phyloP scores from a whole-genome alignment of 1,284 basidiomycete species.

The Heterobasidion parviporum region DNA sequence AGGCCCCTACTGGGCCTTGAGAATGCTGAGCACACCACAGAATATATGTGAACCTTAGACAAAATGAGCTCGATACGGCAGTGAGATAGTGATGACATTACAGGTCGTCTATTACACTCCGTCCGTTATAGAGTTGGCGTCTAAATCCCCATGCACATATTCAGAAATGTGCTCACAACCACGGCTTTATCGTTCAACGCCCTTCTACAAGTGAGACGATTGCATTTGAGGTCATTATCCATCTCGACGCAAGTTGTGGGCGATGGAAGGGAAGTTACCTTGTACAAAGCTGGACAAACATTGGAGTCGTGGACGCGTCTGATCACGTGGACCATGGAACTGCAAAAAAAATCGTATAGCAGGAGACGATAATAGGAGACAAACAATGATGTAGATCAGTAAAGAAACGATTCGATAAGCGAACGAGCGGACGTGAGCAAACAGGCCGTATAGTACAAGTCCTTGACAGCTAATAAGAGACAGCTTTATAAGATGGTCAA shows the following conservation, averaged over 20 bases:
- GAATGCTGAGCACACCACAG: conserved; percentile 43
- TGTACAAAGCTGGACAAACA: neutral
- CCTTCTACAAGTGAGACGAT: conserved; percentile 62
- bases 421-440: too few species aligned
- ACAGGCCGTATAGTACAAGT: neutral
- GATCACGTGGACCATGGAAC: neutral
- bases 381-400: neutral
- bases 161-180: conserved; percentile 44
- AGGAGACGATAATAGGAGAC: neutral
- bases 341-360: neutral
- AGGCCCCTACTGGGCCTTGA: neutral
- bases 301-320: neutral
- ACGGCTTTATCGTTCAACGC: conserved; percentile 68
- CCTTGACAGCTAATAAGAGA: neutral
- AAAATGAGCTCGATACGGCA: neutral
- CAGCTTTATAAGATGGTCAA: neutral
- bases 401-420: too few species aligned
- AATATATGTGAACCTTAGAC: conserved; percentile 71
- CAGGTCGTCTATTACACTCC: conserved; percentile 22
- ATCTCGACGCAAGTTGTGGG: conserved; percentile 27
- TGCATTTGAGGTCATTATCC: conserved; percentile 59
- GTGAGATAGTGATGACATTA: conserved; percentile 10
- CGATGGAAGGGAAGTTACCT: neutral
- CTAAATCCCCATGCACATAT: neutral
- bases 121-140: neutral